These are phyloP conservation scores for Diaporthe aspalathi DNA, from an alignment of 2,329 filamentous ascomycete genomes.

Conservation along the genomic window DNA sequence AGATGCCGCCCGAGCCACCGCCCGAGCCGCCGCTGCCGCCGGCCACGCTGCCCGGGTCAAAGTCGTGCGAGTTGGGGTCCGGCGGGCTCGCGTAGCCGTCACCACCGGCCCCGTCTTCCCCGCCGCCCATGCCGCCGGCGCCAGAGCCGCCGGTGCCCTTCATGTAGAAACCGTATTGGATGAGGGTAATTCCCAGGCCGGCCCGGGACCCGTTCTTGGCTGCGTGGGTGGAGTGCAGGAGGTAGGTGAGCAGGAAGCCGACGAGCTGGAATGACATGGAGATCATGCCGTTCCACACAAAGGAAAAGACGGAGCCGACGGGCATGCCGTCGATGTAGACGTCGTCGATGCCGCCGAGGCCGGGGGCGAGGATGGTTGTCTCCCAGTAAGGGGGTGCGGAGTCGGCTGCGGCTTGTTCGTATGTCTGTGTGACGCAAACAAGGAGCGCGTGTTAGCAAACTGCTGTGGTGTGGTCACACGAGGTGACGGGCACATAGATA, in stretches of 20 bases:
- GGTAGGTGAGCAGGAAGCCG: constrained; percentile 97
- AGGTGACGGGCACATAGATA: constrained; percentile 2
- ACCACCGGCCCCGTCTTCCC: constrained; percentile 54
- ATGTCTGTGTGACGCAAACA: constrained; percentile 70
- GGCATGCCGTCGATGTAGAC: constrained; percentile 97
- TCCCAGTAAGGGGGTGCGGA: constrained; percentile 98
- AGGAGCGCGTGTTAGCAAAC: constrained; percentile 48
- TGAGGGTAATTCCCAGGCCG: constrained; percentile 92
- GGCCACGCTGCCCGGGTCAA: constrained; percentile 78
- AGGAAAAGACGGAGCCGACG: constrained; percentile 87
- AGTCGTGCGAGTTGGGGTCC: constrained; percentile 91
- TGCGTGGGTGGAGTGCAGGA: constrained; percentile 96
- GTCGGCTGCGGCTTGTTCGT: constrained; percentile 97
- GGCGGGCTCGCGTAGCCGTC: constrained; percentile 76
- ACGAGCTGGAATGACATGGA: constrained; percentile 97
- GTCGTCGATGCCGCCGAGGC: constrained; percentile 89
- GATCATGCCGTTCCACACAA: constrained; percentile 95
- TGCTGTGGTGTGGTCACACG: neutral
- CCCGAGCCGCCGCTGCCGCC: constrained; percentile 47
- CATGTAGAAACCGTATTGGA: constrained; percentile 98
- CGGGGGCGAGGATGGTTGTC: constrained; percentile 95
- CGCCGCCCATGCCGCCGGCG: constrained; percentile 50
- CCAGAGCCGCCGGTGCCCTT: constrained; percentile 64
- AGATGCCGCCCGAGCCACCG: constrained; percentile 55
- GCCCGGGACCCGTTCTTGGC: constrained; percentile 97